phyloP scores from a whole-genome alignment of 2,329 filamentous ascomycete genomes.

The Pseudocercospora eumusae region DNA sequence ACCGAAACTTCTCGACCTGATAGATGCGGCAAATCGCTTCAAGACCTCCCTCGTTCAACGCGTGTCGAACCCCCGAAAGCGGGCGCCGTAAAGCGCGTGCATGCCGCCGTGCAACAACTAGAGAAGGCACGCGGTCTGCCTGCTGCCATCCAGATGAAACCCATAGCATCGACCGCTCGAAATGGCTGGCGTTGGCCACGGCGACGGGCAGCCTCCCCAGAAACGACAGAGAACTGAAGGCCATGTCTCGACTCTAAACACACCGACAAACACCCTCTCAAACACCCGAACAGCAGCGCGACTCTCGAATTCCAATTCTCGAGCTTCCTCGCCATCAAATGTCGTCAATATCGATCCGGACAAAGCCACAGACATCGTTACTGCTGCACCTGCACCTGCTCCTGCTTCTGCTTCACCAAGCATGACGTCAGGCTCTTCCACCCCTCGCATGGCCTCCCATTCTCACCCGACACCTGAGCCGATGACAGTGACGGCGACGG shows the following conservation, averaged over 20 bases:
- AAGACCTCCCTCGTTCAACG: not conserved
- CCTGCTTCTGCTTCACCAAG: too few relatives aligned
- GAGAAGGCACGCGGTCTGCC: not conserved
- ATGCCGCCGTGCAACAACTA: not conserved
- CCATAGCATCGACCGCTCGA: not conserved
- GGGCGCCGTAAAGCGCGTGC: not conserved
- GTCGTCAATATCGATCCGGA: not conserved
- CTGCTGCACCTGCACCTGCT: not conserved
- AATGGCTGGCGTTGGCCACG: slow-evolving; percentile 7
- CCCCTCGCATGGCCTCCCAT: not conserved
- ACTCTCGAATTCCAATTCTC: not conserved
- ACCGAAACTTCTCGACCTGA: not conserved
- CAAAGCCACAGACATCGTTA: not conserved
- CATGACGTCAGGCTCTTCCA: not conserved
- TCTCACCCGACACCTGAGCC: not conserved
- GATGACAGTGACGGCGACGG: not conserved
- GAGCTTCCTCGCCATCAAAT: slow-evolving; percentile 3
- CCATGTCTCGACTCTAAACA: not conserved
- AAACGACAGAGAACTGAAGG: not conserved
- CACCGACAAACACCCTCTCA: not conserved
- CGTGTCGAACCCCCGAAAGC: not conserved
- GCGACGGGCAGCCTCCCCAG: not conserved
- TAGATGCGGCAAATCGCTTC: not conserved
- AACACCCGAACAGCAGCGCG: not conserved
- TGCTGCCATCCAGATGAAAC: not conserved